Conservation (phyloP, 2,329 filamentous ascomycete genomes). For the Pseudogymnoascus pannorum region DNA sequence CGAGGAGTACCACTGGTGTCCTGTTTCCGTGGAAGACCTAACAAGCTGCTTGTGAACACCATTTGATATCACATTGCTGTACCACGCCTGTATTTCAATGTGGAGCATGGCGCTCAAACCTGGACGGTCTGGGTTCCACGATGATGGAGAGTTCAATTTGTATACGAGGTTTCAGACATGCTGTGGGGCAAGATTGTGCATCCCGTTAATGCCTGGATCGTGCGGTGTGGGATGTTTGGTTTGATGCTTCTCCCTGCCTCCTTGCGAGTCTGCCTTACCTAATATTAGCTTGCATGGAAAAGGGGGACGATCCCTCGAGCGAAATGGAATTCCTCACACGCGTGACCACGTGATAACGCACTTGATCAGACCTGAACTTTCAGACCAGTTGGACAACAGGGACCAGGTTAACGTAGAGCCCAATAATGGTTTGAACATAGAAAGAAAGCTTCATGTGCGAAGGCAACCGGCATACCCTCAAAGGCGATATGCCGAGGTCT, state of each 20-base stretch:
- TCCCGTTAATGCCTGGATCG: neutral
- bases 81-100: neutral
- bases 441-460: neutral
- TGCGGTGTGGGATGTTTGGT: neutral
- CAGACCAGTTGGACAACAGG: neutral
- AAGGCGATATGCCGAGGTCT: neutral
- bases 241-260: neutral
- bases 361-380: neutral
- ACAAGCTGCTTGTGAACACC: neutral
- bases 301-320: neutral
- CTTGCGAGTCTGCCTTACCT: conserved; percentile 9
- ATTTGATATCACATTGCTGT: neutral
- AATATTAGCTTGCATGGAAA: neutral
- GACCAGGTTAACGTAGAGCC: neutral
- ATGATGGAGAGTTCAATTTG: neutral
- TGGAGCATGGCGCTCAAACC: neutral
- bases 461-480: neutral
- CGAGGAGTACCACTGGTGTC: neutral
- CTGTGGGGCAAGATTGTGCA: neutral
- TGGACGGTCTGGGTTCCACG: neutral
- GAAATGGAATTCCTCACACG: neutral
- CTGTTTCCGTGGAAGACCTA: neutral
- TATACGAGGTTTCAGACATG: conserved; percentile 1
- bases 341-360: conserved; percentile 1
- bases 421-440: neutral